Evolutionary conservation across 352 stramenopile species (phyloP), one percentile per base, ranked within the genome.

Genomic region (Pilasporangium apinafurcum): DNA sequence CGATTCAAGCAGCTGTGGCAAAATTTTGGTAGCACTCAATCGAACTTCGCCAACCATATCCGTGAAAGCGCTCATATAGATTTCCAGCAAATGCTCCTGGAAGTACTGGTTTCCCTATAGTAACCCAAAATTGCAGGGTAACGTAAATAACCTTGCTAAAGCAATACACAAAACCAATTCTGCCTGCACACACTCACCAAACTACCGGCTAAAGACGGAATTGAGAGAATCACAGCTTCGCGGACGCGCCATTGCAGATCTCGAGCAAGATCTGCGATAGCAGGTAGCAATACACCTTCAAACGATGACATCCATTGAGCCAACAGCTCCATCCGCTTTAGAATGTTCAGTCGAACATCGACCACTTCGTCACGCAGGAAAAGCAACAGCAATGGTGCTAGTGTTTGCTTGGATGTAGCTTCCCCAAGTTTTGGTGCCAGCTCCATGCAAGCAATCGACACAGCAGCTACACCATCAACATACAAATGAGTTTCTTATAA

Each of bases 41-140:
- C 93, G 80, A 45, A 98, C 90, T 71, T 97, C 95, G 20, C 88
- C 71, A 6, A 98, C 93, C 66, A 92, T 92, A 53, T 98, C 93
- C 34, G 81, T 86, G 56, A 97, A 89, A 14, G 85, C 85, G 29
- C 77, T 95, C 48, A 96, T 68, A 60, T 96, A 84, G 45, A 96
- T 89, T 41, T 91, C 74, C 14, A 96, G 65, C 63, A 96, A 50
- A 54, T 77, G 77, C 56, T 88, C 80, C 57, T 90, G 85, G 59
- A 81, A 95, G 62, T 79, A 95, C 53, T 68, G 74, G 59, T 65
- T 67, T 14, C 73, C 77, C 64, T 73, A 44, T 26, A 56, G n/a
- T 13, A 41, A 26, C 25, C 34, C 34, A 39, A 21, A 39, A 48
- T 59, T 36, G 18, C 12, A 84, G n/a, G n/a, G n/a, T n/a, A n/a